Evolutionary conservation across 2,329 filamentous ascomycete genomes (phyloP), one percentile per base, ranked within the genome.

Genomic region (Fusarium hainanense): DNA sequence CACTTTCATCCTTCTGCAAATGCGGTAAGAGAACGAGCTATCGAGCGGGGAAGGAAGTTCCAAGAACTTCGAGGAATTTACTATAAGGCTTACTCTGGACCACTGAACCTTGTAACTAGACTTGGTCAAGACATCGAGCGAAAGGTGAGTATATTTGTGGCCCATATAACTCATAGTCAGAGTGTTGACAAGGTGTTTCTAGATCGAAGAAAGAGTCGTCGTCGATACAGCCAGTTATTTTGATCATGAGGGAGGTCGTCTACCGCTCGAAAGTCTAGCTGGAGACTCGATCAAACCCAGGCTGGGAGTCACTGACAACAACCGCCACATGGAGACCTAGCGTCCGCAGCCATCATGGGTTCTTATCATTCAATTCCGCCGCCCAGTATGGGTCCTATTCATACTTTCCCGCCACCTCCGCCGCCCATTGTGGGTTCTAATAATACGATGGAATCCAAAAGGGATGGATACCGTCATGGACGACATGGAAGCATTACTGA

Each of bases 381-480:
- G 27, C 1, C 1, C 27, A 6, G 2, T 12, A 1, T 1, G 27
- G 11, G 27, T 28, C 27, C 30, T 32, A 8, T 8, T 32, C 0
- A 2, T 32, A 5, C 32, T 5, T 3, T 34, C 9, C 32, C 32
- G 5, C 32, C 32, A 11, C 32, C 16, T n/a, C 32, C 16, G 10
- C 34, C 18, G 34, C 18, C 34, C 34, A 12, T 0, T 12, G 10
- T 1, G 34, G 10, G 1, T n/a, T 4, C 5, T 37, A 2, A 4
- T n/a, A 10, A 7, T 37, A 37, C 34, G 34, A n/a, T 12, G 18
- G 18, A 37, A 37, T 37, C 34, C 34, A 37, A 37, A 12, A 7
- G 6, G 34, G 34, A 37, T 7, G 10, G 4, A n/a, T n/a, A 37
- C 34, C 18, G 2, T 7, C 18, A 7, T 37, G 5, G 18, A 12